Evolutionary conservation across 805 yeast genomes (phyloP), one percentile per base, ranked within the genome.

Genomic region (Alloascoidea africana): DNA sequence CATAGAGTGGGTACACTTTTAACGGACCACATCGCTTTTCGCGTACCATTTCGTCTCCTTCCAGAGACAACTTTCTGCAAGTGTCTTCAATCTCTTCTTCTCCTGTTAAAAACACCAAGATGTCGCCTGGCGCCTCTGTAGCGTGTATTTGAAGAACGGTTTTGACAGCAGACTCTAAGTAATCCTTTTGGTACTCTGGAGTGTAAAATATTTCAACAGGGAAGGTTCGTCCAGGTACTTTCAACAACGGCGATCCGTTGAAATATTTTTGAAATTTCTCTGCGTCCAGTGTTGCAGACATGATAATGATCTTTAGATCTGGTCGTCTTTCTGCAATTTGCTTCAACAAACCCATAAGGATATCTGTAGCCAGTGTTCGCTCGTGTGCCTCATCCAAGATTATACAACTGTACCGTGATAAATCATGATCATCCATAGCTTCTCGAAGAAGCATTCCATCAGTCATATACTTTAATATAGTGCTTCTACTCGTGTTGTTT

Each of bases 31-130:
- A 76, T 16, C 75, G 79, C 49, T 85, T 85, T 51, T 91, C 97
- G 53, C 96, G 72, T 17, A 80, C 66, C 52, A 91, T 61, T 49
- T 80, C 93, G 52, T 91, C 98, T 36, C 78, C 84, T 60, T 91
- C 98, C 36, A 89, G 60, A 2, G 82, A 68, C 37, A 89, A 75
- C 55, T 85, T 86, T 41, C 94, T 69, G 46, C 94, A 86, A 0
- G 97, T 96, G 50, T 89, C 96, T 59, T 91, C 98, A 54, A 89
- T 91, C 59, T 87, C 97, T 53, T 87, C 97, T 60, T 87, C 96
- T 68, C 97, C 97, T 0, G 96, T 87, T 47, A 87, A 65, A 52
- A 87, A 87, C 38, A 87, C 56, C 36, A 87, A 59, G 39, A 87
- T 76, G 56, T 87, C 97, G 44, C 97, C 97, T 43, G 76, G 86